Evolutionary conservation across 495 filamentous ascomycete genomes (phyloP).

Genomic region (Podospora anserina): DNA sequence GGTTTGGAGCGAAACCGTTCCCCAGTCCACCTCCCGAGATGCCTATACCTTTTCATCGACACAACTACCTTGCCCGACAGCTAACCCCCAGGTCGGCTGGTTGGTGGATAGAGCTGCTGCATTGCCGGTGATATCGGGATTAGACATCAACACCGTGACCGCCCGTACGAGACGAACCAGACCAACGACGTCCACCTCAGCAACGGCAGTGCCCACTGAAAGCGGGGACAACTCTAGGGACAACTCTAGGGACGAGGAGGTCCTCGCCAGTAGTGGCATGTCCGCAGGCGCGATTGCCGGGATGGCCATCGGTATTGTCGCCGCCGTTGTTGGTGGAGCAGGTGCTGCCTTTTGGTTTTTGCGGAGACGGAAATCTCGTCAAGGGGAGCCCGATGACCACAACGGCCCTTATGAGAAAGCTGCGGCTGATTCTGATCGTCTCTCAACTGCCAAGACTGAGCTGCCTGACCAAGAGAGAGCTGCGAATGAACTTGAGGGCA

Average conservation of each 20-base stretch:
- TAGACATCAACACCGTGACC: slow-evolving; percentile 12
- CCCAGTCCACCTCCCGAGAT: background rate
- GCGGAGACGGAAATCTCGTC: background rate
- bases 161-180: background rate
- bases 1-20: background rate
- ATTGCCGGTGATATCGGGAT: slow-evolving; percentile 12
- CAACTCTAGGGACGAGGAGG: background rate
- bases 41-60: background rate
- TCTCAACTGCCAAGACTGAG: background rate
- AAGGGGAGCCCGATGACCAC: background rate
- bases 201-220: background rate
- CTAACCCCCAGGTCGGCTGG: slow-evolving; percentile 5
- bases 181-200: background rate
- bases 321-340: background rate
- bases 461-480: background rate
- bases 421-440: background rate
- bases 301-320: slow-evolving; percentile 2
- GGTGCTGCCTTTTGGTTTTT: slow-evolving; percentile 8
- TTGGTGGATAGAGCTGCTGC: slow-evolving; percentile 5
- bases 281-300: slow-evolving; percentile 11
- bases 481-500: background rate
- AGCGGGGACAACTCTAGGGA: background rate
- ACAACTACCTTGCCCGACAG: slow-evolving; percentile 9
- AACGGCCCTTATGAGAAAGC: background rate
- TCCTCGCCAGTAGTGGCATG: background rate